Conservation (phyloP, 1,284 basidiomycete species). For the Macrocystidia cucumis region DNA sequence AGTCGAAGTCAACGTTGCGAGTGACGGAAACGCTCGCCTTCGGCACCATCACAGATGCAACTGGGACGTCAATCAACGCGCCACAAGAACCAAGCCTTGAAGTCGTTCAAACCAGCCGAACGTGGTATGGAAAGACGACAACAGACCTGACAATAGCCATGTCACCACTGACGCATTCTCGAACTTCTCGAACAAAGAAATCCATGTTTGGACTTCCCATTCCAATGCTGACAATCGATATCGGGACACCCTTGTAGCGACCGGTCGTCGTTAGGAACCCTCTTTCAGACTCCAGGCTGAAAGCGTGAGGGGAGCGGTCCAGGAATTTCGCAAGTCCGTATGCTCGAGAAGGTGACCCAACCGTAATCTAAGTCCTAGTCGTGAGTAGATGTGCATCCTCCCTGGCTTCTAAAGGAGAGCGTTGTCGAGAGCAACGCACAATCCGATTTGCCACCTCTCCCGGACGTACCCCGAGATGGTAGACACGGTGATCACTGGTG, state of each 20-base stretch:
- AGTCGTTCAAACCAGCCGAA: slow-evolving; percentile 7
- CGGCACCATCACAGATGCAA: slow-evolving; percentile 71
- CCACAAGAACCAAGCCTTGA: slow-evolving; percentile 74
- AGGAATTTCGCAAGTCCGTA: slow-evolving; percentile 50
- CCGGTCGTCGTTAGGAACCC: slow-evolving; percentile 81
- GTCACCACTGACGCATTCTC: slow-evolving; percentile 73
- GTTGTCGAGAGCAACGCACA: too few relatives aligned
- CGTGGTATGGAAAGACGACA: slow-evolving; percentile 7
- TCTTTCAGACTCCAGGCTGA: slow-evolving; percentile 63
- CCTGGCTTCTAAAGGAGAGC: background rate
- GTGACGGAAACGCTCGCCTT: slow-evolving; percentile 58
- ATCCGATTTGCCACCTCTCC: slow-evolving; percentile 81
- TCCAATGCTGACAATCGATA: slow-evolving; percentile 75
- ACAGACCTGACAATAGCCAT: slow-evolving; percentile 68
- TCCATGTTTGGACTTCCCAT: slow-evolving; percentile 82
- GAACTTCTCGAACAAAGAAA: slow-evolving; percentile 78
- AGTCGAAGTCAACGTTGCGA: slow-evolving; percentile 76
- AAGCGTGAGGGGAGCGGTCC: slow-evolving; percentile 50
- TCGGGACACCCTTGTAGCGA: slow-evolving; percentile 56
- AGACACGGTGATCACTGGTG: slow-evolving; percentile 63
- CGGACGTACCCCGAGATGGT: slow-evolving; percentile 67
- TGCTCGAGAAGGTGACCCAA: slow-evolving; percentile 69
- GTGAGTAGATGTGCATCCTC: background rate
- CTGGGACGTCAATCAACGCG: slow-evolving; percentile 59
- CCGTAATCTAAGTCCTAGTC: slow-evolving; percentile 47